phyloP scores from a whole-genome alignment of 129 eudicot species.

The Flaveria bidentis region DNA sequence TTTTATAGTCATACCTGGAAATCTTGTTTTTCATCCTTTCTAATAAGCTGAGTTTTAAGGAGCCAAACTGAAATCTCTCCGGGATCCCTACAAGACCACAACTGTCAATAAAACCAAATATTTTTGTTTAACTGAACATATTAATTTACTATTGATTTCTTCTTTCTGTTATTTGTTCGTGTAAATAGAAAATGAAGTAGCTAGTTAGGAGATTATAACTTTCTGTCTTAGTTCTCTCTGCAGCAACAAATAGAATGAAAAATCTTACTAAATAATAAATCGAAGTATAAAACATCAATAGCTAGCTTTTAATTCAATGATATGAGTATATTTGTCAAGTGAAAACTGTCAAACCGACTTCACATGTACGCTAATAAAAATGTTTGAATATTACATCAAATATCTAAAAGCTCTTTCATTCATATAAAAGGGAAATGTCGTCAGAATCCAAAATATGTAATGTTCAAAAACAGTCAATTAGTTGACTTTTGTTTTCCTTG shows the following conservation, averaged over 20 bases:
- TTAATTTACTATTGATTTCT: too few species aligned
- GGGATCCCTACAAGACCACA: background rate
- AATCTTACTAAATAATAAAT: background rate
- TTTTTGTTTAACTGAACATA: background rate
- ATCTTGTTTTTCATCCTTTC: background rate
- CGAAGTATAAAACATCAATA: conserved; percentile 8
- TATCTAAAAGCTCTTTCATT: background rate
- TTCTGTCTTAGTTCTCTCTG: background rate
- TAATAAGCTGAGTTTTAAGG: background rate
- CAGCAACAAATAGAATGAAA: background rate
- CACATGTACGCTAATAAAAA: background rate
- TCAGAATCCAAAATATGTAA: background rate
- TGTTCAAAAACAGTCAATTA: background rate
- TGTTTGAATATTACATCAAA: background rate
- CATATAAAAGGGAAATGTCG: background rate
- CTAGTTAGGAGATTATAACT: background rate
- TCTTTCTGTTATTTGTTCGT: too few species aligned
- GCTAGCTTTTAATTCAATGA: conserved; percentile 1
- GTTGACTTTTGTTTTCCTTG: background rate
- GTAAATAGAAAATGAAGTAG: background rate
- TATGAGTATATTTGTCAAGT: background rate
- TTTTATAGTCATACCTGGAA: conserved; percentile 25
- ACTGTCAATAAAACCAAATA: conserved; percentile 5
- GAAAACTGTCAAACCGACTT: background rate
- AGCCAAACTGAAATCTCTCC: background rate